Evolutionary conservation across 371 early-diverging fungal species (phyloP), one percentile per base, ranked within the genome.

Genomic region (Mortierella sp.): DNA sequence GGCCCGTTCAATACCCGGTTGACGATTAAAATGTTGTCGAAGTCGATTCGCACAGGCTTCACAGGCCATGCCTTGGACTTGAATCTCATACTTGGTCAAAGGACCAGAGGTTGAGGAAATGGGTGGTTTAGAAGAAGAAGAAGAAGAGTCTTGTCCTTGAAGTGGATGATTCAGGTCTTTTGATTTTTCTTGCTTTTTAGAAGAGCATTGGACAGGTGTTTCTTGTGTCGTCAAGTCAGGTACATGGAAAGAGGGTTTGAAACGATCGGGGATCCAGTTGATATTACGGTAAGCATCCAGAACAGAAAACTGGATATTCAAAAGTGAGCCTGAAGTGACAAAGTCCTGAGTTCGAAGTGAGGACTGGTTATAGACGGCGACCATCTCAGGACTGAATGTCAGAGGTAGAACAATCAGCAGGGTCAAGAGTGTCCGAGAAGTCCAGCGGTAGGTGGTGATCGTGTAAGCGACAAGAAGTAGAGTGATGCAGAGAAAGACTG

Each of bases 41-140:
- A 87, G 81, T 44, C 84, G 75, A 52, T 82, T 87, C 1, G 84
- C 88, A 68, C 88, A 87, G 15, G 86, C 85, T 47, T 84, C 74
- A 64, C 86, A 87, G 6, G 80, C 80, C 67, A 87, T 74, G 37
- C 88, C 88, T 9, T 84, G 71, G 9, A 87, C 53, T 9, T 62
- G 66, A 25, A 87, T 45, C 48, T 80, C 72, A 64, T 82, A 83
- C 25, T 68, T 67, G n/a, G 75, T 57, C 23, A 63, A 44, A 28
- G 59, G 7, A 44, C 28, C 44, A 26, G 21, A 45, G 62, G 19
- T 16, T 45, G 15, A 18, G 60, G 37, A 23, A 58, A n/a, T n/a
- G n/a, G n/a, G n/a, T n/a, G n/a, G n/a, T n/a, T n/a, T n/a, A n/a
- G n/a, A n/a, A n/a, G n/a, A n/a, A n/a, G n/a, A n/a, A n/a, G n/a